Evolutionary conservation across 257 asterid genomes (phyloP).

Genomic region (Verbascum thapsus): DNA sequence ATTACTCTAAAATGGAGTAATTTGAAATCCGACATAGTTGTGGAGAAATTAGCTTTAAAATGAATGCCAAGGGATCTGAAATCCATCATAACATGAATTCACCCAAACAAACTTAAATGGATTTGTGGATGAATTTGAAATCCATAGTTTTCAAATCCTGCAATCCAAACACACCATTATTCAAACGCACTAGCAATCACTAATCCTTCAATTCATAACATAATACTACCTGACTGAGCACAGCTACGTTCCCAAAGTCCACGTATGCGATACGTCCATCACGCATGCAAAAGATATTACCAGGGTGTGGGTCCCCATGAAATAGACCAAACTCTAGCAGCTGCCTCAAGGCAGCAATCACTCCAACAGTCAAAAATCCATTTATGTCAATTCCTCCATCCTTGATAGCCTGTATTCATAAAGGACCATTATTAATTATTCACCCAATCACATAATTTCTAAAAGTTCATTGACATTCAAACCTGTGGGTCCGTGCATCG

Average conservation of each 20-base stretch:
- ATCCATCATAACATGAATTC: no score
- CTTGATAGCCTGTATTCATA: conserved; percentile 73
- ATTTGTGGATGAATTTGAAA: no score
- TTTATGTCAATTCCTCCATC: conserved; percentile 79
- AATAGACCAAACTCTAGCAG: conserved; percentile 94
- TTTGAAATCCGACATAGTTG: no score
- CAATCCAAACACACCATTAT: no score
- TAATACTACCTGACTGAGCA: conserved; percentile 84
- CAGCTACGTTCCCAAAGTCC: conserved; percentile 99
- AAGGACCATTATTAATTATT: conserved; percentile 29
- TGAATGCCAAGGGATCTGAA: no score
- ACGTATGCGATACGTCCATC: conserved; percentile 99
- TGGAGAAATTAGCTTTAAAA: no score
- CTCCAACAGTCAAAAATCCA: conserved; percentile 96
- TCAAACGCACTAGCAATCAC: not conserved
- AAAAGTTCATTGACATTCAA: conserved; percentile 18
- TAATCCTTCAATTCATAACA: conserved; percentile 9
- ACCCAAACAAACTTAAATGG: no score
- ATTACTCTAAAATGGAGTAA: no score
- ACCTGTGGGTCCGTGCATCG: conserved; percentile 99
- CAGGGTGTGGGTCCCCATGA: conserved; percentile 99
- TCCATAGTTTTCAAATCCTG: no score
- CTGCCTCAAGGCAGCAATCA: conserved; percentile 96
- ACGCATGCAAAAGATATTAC: conserved; percentile 96
- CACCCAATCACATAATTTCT: conserved; percentile 25